phyloP scores from a whole-genome alignment of 148 eudicot genomes.

The Cornus controversa region DNA sequence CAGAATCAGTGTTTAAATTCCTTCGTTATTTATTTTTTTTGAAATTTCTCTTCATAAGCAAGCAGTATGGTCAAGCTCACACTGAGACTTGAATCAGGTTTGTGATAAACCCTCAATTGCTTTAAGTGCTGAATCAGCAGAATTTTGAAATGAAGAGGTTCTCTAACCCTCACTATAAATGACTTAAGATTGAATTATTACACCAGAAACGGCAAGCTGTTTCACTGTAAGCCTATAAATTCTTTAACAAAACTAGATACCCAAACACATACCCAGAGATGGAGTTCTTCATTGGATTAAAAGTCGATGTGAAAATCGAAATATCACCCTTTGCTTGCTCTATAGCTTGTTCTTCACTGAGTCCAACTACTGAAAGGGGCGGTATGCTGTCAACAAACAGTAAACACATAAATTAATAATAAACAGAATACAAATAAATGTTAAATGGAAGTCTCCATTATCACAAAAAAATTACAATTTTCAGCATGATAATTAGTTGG shows the following conservation, averaged over 20 bases:
- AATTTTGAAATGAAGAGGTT: background rate
- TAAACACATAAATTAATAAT: constrained; percentile 1
- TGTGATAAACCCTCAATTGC: background rate
- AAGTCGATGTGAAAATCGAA: constrained; percentile 78
- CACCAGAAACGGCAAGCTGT: too few relatives aligned
- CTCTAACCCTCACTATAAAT: background rate
- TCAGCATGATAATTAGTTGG: background rate
- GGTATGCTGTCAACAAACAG: constrained; percentile 74
- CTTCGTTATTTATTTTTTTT: background rate
- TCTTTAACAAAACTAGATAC: background rate
- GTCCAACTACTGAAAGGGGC: constrained; percentile 91
- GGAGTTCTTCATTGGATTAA: constrained; percentile 94
- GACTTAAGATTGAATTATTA: background rate
- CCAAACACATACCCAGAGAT: constrained; percentile 69
- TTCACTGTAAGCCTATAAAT: background rate
- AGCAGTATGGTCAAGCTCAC: background rate
- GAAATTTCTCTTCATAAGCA: background rate
- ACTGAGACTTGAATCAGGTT: background rate
- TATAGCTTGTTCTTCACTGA: constrained; percentile 91
- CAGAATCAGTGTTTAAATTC: background rate
- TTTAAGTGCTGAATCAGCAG: background rate
- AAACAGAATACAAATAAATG: background rate
- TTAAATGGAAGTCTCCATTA: background rate
- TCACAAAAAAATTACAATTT: background rate
- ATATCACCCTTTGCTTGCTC: constrained; percentile 86